Evolutionary conservation across 2,329 filamentous ascomycete species (phyloP).

Genomic region (Epicoccum sorghinum): DNA sequence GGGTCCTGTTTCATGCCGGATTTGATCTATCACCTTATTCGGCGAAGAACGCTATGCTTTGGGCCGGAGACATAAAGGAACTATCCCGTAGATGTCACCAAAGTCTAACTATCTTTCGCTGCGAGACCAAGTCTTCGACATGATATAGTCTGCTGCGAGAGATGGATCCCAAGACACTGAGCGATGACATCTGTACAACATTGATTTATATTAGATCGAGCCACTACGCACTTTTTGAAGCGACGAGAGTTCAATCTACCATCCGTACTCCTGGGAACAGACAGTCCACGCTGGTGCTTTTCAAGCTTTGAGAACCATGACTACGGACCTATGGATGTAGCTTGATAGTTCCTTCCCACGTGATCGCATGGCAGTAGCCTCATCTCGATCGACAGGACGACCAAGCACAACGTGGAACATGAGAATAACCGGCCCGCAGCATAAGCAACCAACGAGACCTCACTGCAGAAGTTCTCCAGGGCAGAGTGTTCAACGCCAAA

Average conservation of each 20-base stretch:
- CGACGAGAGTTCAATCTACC: background rate
- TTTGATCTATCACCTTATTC: background rate
- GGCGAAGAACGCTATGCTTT: background rate
- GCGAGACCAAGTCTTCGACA: background rate
- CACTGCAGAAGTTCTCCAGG: too few species aligned
- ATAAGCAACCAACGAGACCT: too few species aligned
- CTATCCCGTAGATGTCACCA: background rate
- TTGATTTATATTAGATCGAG: background rate
- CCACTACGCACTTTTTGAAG: background rate
- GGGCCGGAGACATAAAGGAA: background rate
- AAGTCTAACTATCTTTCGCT: background rate
- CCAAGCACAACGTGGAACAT: too few species aligned
- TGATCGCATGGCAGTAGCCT: too few species aligned
- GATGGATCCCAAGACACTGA: background rate
- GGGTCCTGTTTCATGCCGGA: too few species aligned
- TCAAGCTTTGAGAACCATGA: background rate
- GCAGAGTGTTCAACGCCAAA: too few species aligned
- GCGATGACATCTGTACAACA: background rate
- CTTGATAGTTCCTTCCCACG: too few species aligned
- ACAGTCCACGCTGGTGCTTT: background rate
- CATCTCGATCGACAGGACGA: too few species aligned
- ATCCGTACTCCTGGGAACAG: background rate
- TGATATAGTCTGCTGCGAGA: background rate
- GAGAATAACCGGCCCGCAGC: too few species aligned
- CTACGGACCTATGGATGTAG: too few species aligned